Evolutionary conservation across 2,329 filamentous ascomycete genomes (phyloP), one percentile per base, ranked within the genome.

Genomic region (Chaetomium olivaceum): DNA sequence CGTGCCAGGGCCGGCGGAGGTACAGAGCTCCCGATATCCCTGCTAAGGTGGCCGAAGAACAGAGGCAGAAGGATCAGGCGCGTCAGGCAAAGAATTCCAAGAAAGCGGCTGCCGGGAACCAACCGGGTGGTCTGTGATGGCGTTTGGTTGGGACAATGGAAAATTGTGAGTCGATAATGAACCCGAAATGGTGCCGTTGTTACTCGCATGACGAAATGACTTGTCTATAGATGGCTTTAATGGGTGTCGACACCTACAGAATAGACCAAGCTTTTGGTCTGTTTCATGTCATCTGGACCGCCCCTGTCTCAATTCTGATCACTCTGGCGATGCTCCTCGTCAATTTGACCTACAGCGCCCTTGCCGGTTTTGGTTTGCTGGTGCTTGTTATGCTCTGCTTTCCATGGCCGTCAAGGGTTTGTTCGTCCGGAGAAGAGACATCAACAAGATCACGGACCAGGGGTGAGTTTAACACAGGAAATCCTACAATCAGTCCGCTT

Each of bases 391-490:
- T 97, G 71, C 93, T 0, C 76, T 92, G 2, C 83, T 98, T 36
- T 93, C 91, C 3, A 85, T 83, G 63, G 90, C 91, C 11, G 92
- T 97, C 71, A 88, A 89, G 70, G 87, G 85, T 61, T 81, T 98
- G 19, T 92, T 97, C 77, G 80, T 80, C 19, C 88, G 92, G 61
- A 87, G 95, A 73, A 87, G 87, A 71, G 82, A 78, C 33, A 97
- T 98, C 81, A 98, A 97, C 83, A 93, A 93, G 73, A 87, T 97
- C 67, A 98, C 94, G 1, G 94, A 98, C 75, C 91, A 96, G 78
- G 94, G 68, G 93, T 98, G 8, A 91, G 91, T 61, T 81, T 98
- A 39, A 97, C 93, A 0, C 93, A 97, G 75, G 94, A 98, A 75
- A 96, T 98, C 60, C 74, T 98, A 16, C 90, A 93, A 71, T 91